These are phyloP conservation scores for Primulina eburnea DNA, from an alignment of 257 asterid genomes.

Conservation along the genomic window DNA sequence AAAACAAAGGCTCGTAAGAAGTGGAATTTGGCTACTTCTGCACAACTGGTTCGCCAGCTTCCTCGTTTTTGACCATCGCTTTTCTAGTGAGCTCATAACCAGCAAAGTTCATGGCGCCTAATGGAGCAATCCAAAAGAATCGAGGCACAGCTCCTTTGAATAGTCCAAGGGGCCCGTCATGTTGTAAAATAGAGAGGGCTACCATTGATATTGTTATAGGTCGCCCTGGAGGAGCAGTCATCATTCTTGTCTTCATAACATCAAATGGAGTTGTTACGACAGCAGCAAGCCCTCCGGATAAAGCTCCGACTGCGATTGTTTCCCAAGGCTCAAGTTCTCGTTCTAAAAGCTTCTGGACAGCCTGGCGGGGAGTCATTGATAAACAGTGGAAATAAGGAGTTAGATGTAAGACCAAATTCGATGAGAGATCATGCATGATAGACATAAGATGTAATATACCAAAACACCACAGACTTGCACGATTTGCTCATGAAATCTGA, in stretches of 20 bases:
- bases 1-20: background rate
- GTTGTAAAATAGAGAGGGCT: slow-evolving; percentile 51
- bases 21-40: background rate
- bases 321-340: slow-evolving; percentile 84
- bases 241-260: slow-evolving; percentile 83
- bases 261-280: slow-evolving; percentile 81
- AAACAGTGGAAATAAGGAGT: background rate
- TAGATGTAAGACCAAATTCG: background rate
- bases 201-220: slow-evolving; percentile 41
- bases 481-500: background rate
- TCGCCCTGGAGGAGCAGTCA: slow-evolving; percentile 66
- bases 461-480: background rate
- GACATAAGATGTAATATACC: too few relatives aligned
- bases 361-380: slow-evolving; percentile 36
- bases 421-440: background rate
- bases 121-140: slow-evolving; percentile 91
- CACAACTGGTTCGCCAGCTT: slow-evolving; percentile 28
- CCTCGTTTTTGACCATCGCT: slow-evolving; percentile 69
- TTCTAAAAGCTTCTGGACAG: slow-evolving; percentile 49
- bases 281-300: slow-evolving; percentile 81
- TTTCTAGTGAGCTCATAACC: slow-evolving; percentile 78
- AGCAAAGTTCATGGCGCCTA: slow-evolving; percentile 91
- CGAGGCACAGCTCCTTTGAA: slow-evolving; percentile 86
- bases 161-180: slow-evolving; percentile 70
- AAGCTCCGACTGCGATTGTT: slow-evolving; percentile 79